A percentile compares a stretch with the other conserved stretches of the same genome.
These are phyloP conservation scores for Fraxinus anomala DNA, from an alignment of 257 asterid species.

Conservation along the genomic window DNA sequence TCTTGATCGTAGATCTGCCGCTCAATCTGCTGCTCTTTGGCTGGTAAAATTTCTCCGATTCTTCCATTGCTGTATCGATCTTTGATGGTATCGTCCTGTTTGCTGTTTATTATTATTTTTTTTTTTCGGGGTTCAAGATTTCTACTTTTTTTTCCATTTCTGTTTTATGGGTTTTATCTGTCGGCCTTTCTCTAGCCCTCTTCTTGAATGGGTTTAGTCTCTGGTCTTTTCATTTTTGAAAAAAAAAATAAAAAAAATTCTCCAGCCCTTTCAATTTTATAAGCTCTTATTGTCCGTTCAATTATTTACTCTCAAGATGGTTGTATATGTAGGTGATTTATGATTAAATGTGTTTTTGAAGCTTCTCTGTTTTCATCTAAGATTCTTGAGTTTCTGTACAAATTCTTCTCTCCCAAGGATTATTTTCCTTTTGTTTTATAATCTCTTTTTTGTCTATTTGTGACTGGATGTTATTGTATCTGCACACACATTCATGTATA, in stretches of 20 bases:
- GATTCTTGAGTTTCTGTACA: neutral
- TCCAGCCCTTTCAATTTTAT: neutral
- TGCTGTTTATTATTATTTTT: neutral
- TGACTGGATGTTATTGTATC: neutral
- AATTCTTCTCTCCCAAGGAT: constrained; percentile 5
- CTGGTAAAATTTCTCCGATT: constrained; percentile 43
- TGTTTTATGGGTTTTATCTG: constrained; percentile 20
- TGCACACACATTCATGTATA: neutral
- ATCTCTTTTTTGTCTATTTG: constrained; percentile 11
- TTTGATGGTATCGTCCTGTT: constrained; percentile 19
- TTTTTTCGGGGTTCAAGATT: constrained; percentile 26
- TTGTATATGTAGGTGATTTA: constrained; percentile 24
- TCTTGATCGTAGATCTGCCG: constrained; percentile 62
- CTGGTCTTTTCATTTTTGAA: neutral
- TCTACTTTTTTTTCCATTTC: constrained; percentile 20
- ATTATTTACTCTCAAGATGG: neutral
- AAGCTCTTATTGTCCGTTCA: neutral
- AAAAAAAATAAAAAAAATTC: neutral
- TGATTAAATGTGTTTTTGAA: constrained; percentile 11
- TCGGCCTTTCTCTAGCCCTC: neutral
- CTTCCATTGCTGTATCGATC: constrained; percentile 29
- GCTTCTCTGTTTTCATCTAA: constrained; percentile 9
- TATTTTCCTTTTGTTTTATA: neutral
- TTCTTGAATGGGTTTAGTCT: constrained; percentile 27
- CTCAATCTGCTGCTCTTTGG: constrained; percentile 50